These are phyloP conservation scores for Russula brevipes DNA, from an alignment of 768 basidiomycete species.

Conservation along the genomic window DNA sequence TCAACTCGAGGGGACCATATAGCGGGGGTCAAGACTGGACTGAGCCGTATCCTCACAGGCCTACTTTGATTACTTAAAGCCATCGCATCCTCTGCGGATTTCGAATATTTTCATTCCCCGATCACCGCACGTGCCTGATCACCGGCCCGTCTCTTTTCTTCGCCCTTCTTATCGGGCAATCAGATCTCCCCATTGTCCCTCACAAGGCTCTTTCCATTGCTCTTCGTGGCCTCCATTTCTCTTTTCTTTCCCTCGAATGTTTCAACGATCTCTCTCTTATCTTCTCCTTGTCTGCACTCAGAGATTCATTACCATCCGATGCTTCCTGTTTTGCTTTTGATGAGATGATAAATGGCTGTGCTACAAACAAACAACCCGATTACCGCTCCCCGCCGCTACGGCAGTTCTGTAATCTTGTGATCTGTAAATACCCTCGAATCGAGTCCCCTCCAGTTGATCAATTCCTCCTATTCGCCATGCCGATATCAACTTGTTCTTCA, in stretches of 20 bases:
- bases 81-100: slow-evolving; percentile 7
- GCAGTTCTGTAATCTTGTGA: too few relatives aligned
- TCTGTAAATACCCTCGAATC: too few relatives aligned
- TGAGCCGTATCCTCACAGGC: background rate
- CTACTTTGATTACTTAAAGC: slow-evolving; percentile 14
- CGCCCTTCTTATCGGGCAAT: slow-evolving; percentile 2
- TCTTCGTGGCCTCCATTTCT: too few relatives aligned
- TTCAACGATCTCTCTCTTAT: too few relatives aligned
- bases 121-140: slow-evolving; percentile 8
- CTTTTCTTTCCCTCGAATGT: too few relatives aligned
- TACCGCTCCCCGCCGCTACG: too few relatives aligned
- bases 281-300: background rate
- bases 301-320: too few relatives aligned
- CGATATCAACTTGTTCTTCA: background rate
- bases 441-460: background rate
- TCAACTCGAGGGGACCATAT: slow-evolving; percentile 26
- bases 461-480: background rate
- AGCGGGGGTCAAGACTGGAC: slow-evolving; percentile 17
- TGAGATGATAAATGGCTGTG: too few relatives aligned
- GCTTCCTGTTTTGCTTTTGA: too few relatives aligned
- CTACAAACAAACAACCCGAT: too few relatives aligned
- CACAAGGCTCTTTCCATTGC: too few relatives aligned
- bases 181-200: slow-evolving; percentile 12
- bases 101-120: slow-evolving; percentile 17
- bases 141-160: background rate